These are phyloP conservation scores for Rhizoclosmatium sp. DNA, from an alignment of 192 early-diverging fungal genomes.

Conservation along the genomic window DNA sequence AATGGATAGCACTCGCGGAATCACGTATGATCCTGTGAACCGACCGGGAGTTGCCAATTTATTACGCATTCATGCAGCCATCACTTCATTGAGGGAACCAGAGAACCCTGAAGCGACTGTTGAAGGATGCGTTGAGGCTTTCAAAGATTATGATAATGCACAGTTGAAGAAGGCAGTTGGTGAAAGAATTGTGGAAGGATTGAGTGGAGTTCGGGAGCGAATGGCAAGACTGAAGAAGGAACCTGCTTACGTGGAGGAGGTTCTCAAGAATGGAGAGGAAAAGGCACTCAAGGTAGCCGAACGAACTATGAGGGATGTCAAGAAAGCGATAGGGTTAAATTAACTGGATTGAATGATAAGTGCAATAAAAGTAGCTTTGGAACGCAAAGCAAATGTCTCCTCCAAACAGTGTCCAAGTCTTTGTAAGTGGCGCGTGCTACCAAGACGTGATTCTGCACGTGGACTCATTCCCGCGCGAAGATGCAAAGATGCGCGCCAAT, in stretches of 20 bases:
- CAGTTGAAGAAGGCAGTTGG: constrained; percentile 79
- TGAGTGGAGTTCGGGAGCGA: constrained; percentile 75
- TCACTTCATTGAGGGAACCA: constrained; percentile 19
- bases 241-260: constrained; percentile 63
- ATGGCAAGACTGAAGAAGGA: constrained; percentile 66
- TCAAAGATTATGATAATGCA: constrained; percentile 59
- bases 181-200: constrained; percentile 63
- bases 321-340: constrained; percentile 63
- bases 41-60: constrained; percentile 88
- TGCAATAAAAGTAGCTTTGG: too few relatives aligned
- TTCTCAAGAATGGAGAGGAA: constrained; percentile 71
- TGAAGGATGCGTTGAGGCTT: constrained; percentile 60
- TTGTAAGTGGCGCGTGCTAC: constrained; percentile 65
- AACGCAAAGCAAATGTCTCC: too few relatives aligned
- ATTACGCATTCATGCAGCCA: constrained; percentile 76
- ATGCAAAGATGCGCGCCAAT: constrained; percentile 65
- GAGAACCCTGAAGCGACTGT: constrained; percentile 43
- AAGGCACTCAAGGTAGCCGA: constrained; percentile 69
- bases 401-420: constrained; percentile 21
- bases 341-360: neutral
- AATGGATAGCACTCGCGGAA: constrained; percentile 70
- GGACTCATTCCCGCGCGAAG: constrained; percentile 61
- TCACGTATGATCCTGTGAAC: constrained; percentile 73
- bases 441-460: constrained; percentile 71
- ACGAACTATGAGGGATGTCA: constrained; percentile 63